Evolutionary conservation across 2,329 filamentous ascomycete species (phyloP), one percentile per base, ranked within the genome.

Genomic region (Fusarium chaquense): DNA sequence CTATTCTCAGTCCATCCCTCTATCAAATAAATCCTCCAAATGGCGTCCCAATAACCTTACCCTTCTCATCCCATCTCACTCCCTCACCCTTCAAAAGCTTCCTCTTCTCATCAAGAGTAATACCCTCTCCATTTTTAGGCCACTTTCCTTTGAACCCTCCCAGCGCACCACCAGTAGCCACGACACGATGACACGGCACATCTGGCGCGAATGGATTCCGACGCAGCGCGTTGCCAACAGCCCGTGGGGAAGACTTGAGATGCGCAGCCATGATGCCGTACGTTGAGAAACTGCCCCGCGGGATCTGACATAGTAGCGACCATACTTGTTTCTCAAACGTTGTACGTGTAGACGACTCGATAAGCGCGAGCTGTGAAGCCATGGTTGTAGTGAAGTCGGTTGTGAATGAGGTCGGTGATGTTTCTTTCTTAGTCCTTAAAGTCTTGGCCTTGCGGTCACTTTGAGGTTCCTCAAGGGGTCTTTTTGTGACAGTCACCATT

Each of bases 141-240:
- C 88, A 89, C 69, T 87, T 85, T 4, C 91, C 91, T 78, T 90
- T 89, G 82, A 92, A 93, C 0, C 91, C 90, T 43, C 91, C 91
- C 24, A 93, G 78, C n/a, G 84, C 83, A 15, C 92, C 90, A 53
- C 90, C 90, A 41, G 89, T 90, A 8, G 92, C 91, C 47, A 97
- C 87, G 24, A 95, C 91, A 12, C 93, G 86, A 79, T 97, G 93
- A 66, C 93, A 97, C 2, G 93, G 93, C 6, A 95, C 91, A 35
- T 88, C 85, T 0, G 93, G 93, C 16, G 93, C 93, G 74, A 95
- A 97, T 0, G 93, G 93, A 76, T 97, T 97, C 12, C 86, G 83
- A 20, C 91, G 86, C 75, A 97, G 83, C 3, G 92, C 92, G 62
- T 92, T 93, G 18, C 93, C 93, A 7, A 96, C 88, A 0, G 93